phyloP scores from a whole-genome alignment of 257 asterid genomes.

The Pogostemon cablin region DNA sequence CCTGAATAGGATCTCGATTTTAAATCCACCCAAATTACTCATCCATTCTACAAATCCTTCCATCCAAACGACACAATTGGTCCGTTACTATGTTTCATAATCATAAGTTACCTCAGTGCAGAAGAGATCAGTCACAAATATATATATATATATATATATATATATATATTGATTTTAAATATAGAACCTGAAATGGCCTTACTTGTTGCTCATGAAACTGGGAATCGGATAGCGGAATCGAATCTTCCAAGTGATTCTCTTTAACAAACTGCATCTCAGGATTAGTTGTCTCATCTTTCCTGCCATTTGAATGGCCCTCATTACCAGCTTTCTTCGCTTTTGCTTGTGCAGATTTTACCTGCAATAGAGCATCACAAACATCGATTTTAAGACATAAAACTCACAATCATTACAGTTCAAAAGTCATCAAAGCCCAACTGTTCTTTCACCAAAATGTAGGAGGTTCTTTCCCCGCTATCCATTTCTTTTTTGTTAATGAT shows the following conservation, averaged over 20 bases:
- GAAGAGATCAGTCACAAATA: not conserved
- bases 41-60: not conserved
- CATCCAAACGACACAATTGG: not conserved
- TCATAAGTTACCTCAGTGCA: not conserved
- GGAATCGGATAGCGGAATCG: conserved; percentile 41
- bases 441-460: conserved; percentile 8
- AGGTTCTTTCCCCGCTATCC: not conserved
- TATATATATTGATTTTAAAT: not conserved
- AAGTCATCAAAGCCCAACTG: not conserved
- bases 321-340: conserved; percentile 57
- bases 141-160: not conserved
- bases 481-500: not conserved
- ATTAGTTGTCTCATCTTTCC: conserved; percentile 53
- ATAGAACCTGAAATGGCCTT: conserved; percentile 26
- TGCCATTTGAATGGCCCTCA: conserved; percentile 51
- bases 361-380: conserved; percentile 9
- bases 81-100: not conserved
- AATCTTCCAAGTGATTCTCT: conserved; percentile 46
- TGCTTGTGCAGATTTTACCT: conserved; percentile 60
- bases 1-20: no score
- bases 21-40: not conserved
- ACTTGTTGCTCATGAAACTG: conserved; percentile 54
- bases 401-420: not conserved
- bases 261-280: conserved; percentile 47
- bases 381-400: not conserved